Conservation (phyloP, 1,139 yeast species). For the Protomyces gravidus region DNA sequence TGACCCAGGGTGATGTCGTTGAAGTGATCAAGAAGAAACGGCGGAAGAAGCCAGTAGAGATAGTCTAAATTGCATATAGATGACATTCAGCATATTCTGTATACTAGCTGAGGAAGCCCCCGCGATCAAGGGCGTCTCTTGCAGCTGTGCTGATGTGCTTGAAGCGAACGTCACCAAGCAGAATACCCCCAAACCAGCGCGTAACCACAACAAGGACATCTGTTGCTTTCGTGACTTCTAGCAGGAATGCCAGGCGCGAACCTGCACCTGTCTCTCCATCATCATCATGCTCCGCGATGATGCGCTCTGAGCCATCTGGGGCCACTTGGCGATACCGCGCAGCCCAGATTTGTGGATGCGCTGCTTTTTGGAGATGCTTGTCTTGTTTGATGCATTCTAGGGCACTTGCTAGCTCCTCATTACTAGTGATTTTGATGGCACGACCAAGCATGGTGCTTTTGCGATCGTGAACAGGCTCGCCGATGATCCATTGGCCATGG, state of each 20-base stretch:
- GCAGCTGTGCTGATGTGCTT: constrained; percentile 89
- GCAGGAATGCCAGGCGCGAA: constrained; percentile 43
- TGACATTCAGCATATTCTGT: not conserved
- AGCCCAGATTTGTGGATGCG: constrained; percentile 60
- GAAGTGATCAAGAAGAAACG: constrained; percentile 28
- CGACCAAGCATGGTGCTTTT: constrained; percentile 82
- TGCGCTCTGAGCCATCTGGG: constrained; percentile 31
- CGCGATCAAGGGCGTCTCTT: constrained; percentile 70
- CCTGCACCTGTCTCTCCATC: constrained; percentile 99
- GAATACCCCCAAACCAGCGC: constrained; percentile 92
- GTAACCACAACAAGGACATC: constrained; percentile 82
- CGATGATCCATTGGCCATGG: constrained; percentile 54
- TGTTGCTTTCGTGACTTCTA: constrained; percentile 56
- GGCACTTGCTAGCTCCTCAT: constrained; percentile 58
- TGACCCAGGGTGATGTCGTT: constrained; percentile 29
- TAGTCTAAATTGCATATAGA: constrained; percentile 16
- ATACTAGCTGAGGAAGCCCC: constrained; percentile 45
- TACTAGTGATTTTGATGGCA: constrained; percentile 57
- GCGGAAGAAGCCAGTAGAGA: constrained; percentile 31
- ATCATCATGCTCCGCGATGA: constrained; percentile 83
- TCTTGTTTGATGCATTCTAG: constrained; percentile 50
- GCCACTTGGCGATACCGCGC: constrained; percentile 8
- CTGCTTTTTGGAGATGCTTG: constrained; percentile 60
- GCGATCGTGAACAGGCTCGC: constrained; percentile 75
- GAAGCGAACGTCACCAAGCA: constrained; percentile 87